A percentile compares a stretch with the other conserved stretches of the same genome.
Evolutionary conservation across 1,284 basidiomycete genomes (phyloP).

Genomic region (Tilletia setariae): DNA sequence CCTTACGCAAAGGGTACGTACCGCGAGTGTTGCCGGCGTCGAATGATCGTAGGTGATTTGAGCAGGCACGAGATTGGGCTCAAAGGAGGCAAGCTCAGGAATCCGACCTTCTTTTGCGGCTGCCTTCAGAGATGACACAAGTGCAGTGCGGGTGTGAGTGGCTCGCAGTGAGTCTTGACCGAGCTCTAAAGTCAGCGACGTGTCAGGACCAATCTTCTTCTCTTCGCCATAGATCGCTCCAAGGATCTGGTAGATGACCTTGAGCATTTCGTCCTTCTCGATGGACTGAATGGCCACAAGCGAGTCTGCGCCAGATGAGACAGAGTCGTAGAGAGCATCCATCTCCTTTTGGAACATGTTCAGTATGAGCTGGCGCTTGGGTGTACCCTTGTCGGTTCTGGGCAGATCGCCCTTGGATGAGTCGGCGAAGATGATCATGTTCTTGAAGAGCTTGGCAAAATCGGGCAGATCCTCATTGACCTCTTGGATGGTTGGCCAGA

Average conservation of each 20-base stretch:
- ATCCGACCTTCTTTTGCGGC: neutral
- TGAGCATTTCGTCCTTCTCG: neutral
- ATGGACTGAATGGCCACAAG: neutral
- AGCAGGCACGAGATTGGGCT: neutral
- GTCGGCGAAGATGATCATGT: constrained; percentile 11
- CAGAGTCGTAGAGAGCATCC: neutral
- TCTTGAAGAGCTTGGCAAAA: constrained; percentile 11
- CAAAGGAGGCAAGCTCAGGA: neutral
- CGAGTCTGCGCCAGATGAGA: neutral
- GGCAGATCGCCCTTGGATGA: neutral
- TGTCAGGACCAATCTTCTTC: neutral
- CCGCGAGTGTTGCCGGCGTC: neutral
- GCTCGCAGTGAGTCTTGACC: constrained; percentile 10
- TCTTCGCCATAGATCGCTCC: neutral
- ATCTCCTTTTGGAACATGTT: neutral
- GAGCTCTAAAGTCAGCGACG: constrained; percentile 6
- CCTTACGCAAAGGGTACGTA: neutral
- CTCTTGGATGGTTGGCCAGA: neutral
- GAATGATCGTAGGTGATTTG: neutral
- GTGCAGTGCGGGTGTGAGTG: neutral
- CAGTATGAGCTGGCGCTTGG: neutral
- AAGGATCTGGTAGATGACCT: neutral
- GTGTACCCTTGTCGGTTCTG: constrained; percentile 1
- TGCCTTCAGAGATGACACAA: neutral
- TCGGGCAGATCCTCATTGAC: constrained; percentile 11